Base-by-base conservation (phyloP, 2,329 filamentous ascomycete species). In the Cladosporium colombiae region DNA sequence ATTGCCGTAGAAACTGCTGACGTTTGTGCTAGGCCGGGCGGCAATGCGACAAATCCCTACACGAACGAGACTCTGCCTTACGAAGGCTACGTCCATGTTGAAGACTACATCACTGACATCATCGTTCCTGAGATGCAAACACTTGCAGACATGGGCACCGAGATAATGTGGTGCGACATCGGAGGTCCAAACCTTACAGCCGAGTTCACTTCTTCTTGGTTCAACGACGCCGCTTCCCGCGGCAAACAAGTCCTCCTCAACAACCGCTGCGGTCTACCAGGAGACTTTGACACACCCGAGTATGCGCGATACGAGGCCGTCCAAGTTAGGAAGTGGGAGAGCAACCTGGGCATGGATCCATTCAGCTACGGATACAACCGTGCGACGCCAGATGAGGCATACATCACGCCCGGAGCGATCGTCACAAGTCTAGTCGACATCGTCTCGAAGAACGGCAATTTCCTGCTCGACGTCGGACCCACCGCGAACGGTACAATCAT, bases 281-380 rank as follows among this genome's bases (percentile, higher is more conserved):
- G 81, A 14, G 85, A 88, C 75, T 88, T 87, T 69, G 85, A 88
- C 72, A 88, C 85, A 1, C 86, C 86, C 0, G 86, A 88, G 72
- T 88, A 88, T 71, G 76, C 78, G 31, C 79, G 78, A 8, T 86
- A 83, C 71, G 75, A 78, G 2, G 78, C 81, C 3, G 80, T 82
- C 10, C 84, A 86, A 72, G 72, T 77, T 35, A 78, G 84, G 31
- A 88, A 88, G 73, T 88, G 85, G 85, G 86, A 88, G 74, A 82
- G 77, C 49, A 88, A 83, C 74, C 79, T 80, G 50, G 86, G 86
- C 44, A 85, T 88, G 83, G 86, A 88, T 69, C 85, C 86, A 0
- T 87, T 80, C 70, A 81, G 78, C 68, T 88, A 88, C 69, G 86
- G 85, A 3, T 88, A 84, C 75, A 88, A 88, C 71, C 78, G 81